These are phyloP conservation scores for Myriosclerotinia duriaeana DNA, from an alignment of 2,329 filamentous ascomycete species.

Conservation along the genomic window DNA sequence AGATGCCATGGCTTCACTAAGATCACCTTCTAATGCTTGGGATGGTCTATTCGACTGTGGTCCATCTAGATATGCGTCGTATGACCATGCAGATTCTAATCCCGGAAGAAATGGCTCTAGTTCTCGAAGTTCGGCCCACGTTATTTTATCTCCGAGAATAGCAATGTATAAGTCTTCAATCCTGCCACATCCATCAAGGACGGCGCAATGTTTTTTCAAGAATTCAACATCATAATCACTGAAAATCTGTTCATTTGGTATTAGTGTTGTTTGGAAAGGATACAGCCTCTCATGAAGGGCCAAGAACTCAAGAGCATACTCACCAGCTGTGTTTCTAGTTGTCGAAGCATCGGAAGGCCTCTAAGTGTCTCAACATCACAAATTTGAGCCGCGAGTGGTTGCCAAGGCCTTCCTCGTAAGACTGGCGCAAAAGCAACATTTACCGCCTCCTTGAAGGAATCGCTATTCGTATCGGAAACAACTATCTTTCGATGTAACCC, in stretches of 20 bases:
- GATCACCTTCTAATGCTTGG: constrained; percentile 3
- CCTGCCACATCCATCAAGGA: constrained; percentile 53
- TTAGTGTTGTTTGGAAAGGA: not conserved
- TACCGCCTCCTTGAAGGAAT: constrained; percentile 52
- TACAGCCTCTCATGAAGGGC: not conserved
- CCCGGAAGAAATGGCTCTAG: constrained; percentile 52
- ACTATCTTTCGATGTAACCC: constrained; percentile 59
- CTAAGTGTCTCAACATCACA: constrained; percentile 56
- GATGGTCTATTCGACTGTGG: constrained; percentile 23
- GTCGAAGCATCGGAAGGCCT: constrained; percentile 60
- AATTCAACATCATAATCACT: constrained; percentile 51
- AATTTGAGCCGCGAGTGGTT: constrained; percentile 58
- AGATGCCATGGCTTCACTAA: not conserved
- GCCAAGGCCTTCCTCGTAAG: constrained; percentile 53
- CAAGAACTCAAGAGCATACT: constrained; percentile 29
- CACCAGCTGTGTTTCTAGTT: constrained; percentile 48
- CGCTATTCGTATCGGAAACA: constrained; percentile 50
- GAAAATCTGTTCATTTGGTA: not conserved
- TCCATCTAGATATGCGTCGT: constrained; percentile 52
- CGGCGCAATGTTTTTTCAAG: constrained; percentile 54
- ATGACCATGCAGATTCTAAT: constrained; percentile 55
- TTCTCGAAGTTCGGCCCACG: constrained; percentile 51
- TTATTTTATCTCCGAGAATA: constrained; percentile 54
- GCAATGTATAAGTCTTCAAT: constrained; percentile 61
- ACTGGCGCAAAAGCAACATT: constrained; percentile 51